These are phyloP conservation scores for Bathelium albidoporum DNA, from an alignment of 495 filamentous ascomycete genomes.

Conservation along the genomic window DNA sequence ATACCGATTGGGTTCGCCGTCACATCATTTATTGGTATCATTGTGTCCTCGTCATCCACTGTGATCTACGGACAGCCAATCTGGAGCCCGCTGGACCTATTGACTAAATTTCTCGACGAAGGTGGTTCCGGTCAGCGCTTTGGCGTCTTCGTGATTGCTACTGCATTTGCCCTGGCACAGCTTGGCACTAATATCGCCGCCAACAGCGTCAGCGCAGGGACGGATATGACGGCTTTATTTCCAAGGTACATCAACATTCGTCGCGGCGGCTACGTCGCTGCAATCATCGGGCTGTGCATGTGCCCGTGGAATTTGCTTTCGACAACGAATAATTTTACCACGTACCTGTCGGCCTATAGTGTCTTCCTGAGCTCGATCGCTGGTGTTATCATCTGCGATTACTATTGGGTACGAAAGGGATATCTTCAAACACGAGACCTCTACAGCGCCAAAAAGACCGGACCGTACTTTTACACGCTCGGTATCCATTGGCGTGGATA, in stretches of 20 bases:
- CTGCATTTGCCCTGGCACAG: slow-evolving; percentile 77
- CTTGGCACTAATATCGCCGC: slow-evolving; percentile 90
- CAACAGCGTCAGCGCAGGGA: slow-evolving; percentile 54
- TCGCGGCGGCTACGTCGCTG: slow-evolving; percentile 84
- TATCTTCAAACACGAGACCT: slow-evolving; percentile 72
- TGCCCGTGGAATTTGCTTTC: slow-evolving; percentile 80
- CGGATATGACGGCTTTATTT: slow-evolving; percentile 83
- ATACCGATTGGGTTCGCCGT: slow-evolving; percentile 81
- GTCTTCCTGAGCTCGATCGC: slow-evolving; percentile 90
- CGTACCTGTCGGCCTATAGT: slow-evolving; percentile 89
- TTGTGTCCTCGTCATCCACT: slow-evolving; percentile 75
- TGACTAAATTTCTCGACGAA: slow-evolving; percentile 66
- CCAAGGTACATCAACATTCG: slow-evolving; percentile 83
- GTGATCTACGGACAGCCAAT: slow-evolving; percentile 69
- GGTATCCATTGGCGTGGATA: slow-evolving; percentile 82
- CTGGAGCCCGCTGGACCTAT: slow-evolving; percentile 77
- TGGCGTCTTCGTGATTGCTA: slow-evolving; percentile 78
- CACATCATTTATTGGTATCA: slow-evolving; percentile 84
- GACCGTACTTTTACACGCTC: slow-evolving; percentile 61
- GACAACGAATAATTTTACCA: slow-evolving; percentile 79
- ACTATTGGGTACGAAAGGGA: slow-evolving; percentile 78
- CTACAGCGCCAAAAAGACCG: slow-evolving; percentile 57
- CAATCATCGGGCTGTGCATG: slow-evolving; percentile 72
- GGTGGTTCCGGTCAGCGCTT: slow-evolving; percentile 64
- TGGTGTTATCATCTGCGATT: slow-evolving; percentile 81